Conservation (phyloP, 179 eudicot species). For the Nepenthes alata region DNA sequence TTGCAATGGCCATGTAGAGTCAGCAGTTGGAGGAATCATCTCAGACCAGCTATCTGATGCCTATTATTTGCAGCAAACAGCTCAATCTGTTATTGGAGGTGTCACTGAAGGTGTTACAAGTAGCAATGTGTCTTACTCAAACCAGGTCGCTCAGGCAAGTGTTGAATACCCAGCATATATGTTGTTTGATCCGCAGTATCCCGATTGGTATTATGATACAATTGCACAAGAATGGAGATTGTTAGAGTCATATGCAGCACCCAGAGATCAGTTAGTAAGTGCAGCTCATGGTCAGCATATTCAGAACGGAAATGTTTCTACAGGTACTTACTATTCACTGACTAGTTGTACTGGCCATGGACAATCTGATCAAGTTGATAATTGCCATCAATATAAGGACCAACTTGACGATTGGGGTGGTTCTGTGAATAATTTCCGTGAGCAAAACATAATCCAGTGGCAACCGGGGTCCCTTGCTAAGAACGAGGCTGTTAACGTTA, state of each 20-base stretch:
- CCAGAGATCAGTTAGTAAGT: conserved; percentile 22
- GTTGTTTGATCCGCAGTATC: conserved; percentile 84
- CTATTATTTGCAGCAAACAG: conserved; percentile 49
- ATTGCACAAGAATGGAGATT: conserved; percentile 53
- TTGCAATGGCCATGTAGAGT: conserved; percentile 6
- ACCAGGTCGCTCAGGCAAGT: conserved; percentile 24
- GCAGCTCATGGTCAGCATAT: conserved; percentile 19
- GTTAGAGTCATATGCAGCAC: conserved; percentile 38
- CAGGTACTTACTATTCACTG: conserved; percentile 9
- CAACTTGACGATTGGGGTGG: conserved; percentile 23
- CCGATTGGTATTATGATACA: conserved; percentile 84
- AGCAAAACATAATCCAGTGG: conserved; percentile 20
- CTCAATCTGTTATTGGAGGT: conserved; percentile 32
- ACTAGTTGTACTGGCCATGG: conserved; percentile 10
- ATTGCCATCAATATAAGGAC: conserved; percentile 12
- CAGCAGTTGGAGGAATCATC: conserved; percentile 16
- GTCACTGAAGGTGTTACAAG: conserved; percentile 15
- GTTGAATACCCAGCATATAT: conserved; percentile 56
- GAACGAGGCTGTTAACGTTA: conserved; percentile 12
- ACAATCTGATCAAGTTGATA: conserved; percentile 13
- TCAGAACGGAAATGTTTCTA: conserved; percentile 23
- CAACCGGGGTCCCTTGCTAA: conserved; percentile 26
- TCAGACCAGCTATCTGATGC: conserved; percentile 25
- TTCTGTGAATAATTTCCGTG: conserved; percentile 20
- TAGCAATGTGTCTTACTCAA: conserved; percentile 11